Base-by-base conservation (phyloP, 2,329 filamentous ascomycete genomes). In the Ophiocordyceps camponoti-leonardi region DNA sequence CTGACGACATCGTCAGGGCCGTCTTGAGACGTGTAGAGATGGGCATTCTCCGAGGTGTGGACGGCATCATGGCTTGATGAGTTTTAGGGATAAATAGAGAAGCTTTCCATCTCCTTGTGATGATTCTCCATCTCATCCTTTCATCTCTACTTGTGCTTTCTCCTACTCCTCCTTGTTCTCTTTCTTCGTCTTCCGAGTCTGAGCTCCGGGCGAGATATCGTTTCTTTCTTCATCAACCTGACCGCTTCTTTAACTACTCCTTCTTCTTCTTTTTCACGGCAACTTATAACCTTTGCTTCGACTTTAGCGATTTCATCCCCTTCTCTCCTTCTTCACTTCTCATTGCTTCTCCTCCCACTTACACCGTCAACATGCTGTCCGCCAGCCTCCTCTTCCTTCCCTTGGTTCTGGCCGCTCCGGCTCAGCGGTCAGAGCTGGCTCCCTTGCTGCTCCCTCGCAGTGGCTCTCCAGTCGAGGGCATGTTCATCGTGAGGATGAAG, bases 401-500 rank as follows among this genome's bases (percentile, higher is more conserved):
- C 47, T 46, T 61, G 41, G 57, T 55, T 43, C 44, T 61, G 46
- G 58, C 58, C 45, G 56, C 55, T 41, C 59, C 60, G 8, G 45
- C 54, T 39, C 56, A 54, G 48, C 61, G 61, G 31, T 49, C 55
- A 42, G 51, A 56, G 33, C 61, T 59, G 20, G 61, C 61, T 20
- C 62, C 61, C 33, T 44, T 64, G 23, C 45, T 63, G 39, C 51
- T 56, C 19, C 57, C 61, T 41, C 58, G 59, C 12, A 56, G 52
- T 30, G 55, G 50, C 41, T 47, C 56, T 48, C 47, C 58, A 45
- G 48, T 64, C 33, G 56, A 58, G 43, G 58, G 57, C 53, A 64
- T 59, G 50, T 65, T 58, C 55, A 65, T 65, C 30, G 54, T 65
- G 52, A 61, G 58, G 51, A 58, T 65, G 52, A 60, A 57, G 53